phyloP scores from a whole-genome alignment of 306 rosid genomes.

The Albizia julibrissin region DNA sequence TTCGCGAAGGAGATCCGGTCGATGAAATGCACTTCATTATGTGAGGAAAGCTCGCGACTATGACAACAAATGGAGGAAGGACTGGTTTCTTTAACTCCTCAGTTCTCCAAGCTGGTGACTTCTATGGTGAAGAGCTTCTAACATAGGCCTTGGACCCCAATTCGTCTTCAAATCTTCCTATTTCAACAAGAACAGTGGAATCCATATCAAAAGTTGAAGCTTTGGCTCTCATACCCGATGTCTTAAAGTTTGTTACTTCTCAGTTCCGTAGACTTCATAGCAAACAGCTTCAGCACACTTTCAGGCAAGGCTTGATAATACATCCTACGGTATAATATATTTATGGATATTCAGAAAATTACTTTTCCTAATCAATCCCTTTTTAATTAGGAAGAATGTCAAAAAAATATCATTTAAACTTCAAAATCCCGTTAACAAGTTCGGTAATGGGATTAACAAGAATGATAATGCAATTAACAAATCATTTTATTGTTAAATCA shows the following conservation, averaged over 20 bases:
- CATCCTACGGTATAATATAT: too few relatives aligned
- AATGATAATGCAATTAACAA: too few relatives aligned
- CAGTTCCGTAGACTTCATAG: constrained; percentile 71
- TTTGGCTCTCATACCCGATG: constrained; percentile 73
- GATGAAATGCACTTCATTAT: constrained; percentile 95
- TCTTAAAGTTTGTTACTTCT: constrained; percentile 66
- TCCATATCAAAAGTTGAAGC: constrained; percentile 83
- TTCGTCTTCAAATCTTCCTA: constrained; percentile 88
- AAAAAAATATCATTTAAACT: too few relatives aligned
- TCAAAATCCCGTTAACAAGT: too few relatives aligned
- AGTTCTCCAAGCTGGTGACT: constrained; percentile 76
- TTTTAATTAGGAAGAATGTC: too few relatives aligned
- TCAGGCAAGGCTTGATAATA: constrained; percentile 61
- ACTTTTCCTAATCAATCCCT: too few relatives aligned
- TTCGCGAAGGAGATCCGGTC: constrained; percentile 95
- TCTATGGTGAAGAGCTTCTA: constrained; percentile 97
- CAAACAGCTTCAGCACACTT: constrained; percentile 63
- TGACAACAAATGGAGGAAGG: constrained; percentile 94
- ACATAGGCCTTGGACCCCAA: constrained; percentile 97
- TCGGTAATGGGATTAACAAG: too few relatives aligned
- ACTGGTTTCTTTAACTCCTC: constrained; percentile 90
- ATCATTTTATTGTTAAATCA: too few relatives aligned
- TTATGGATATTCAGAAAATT: too few relatives aligned
- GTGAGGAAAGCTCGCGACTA: constrained; percentile 95
- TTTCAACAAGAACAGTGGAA: constrained; percentile 79